Base-by-base conservation (phyloP, 345 rosid genomes). In the Eucalyptus erythrocorys region DNA sequence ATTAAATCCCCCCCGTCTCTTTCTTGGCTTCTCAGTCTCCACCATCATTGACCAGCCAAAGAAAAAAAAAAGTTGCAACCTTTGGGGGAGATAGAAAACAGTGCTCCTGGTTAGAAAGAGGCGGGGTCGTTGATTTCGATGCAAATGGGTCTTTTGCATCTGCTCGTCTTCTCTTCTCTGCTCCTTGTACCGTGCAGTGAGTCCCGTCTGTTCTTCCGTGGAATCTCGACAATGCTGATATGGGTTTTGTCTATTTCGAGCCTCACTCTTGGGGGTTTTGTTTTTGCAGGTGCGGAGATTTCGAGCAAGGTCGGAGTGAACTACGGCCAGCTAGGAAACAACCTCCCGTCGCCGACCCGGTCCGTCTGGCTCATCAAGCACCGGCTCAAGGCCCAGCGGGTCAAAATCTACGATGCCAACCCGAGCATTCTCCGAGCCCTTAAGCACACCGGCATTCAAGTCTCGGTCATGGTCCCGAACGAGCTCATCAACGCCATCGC, bases 331-430 rank as follows among this genome's bases (percentile, higher is more conserved):
- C 45, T 89, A 21, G 90, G 90, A 22, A 87, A 89, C 90, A 48
- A 89, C 76, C 90, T 89, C 37, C 90, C 90, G 26, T 42, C 86
- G 80, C 87, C 88, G 61, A 45, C 26, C 34, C 88, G 86, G 42
- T 86, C 90, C 32, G 88, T 89, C 55, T 45, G 82, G 86, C 88
- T 89, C 80, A 79, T 89, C 90, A 89, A 55, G 88, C 37, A 88
- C 76, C 88, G 27, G 50, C 86, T 89, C 87, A 87, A 89, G 26
- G 86, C 90, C 53, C 34, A 48, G 76, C 93, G 95, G 0, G 95
- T 97, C 88, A 97, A 97, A 89, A 92, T 97, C 95, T 96, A 96
- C 89, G 98, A 94, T 88, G 95, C 99, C 26, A 89, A 95, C 87
- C 97, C 97, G 6, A 85, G 89, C 8, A 95, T 96, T 92, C 97